A percentile compares a stretch with the other conserved stretches of the same genome.
phyloP scores from a whole-genome alignment of 805 yeast genomes.

The Lachancea fermentati region DNA sequence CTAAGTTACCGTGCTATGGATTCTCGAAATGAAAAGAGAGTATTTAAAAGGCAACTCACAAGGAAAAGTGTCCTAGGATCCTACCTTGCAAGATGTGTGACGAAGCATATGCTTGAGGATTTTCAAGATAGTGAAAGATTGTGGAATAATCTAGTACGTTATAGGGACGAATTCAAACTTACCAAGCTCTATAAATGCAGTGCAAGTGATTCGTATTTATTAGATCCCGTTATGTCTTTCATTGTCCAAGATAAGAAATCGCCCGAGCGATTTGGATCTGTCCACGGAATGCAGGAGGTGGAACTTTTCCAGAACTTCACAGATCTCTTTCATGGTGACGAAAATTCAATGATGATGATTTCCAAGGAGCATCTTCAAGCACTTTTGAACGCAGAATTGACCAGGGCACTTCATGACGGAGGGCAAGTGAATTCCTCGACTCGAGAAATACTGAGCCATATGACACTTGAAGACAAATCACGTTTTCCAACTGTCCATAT shows the following conservation, averaged over 20 bases:
- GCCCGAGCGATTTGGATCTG: neutral
- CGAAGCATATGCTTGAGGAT: constrained; percentile 6
- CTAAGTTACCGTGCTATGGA: constrained; percentile 1
- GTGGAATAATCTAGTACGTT: constrained; percentile 8
- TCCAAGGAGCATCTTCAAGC: constrained; percentile 21
- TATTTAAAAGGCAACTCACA: constrained; percentile 5
- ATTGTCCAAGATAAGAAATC: neutral
- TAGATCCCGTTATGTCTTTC: constrained; percentile 6
- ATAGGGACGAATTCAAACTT: constrained; percentile 1
- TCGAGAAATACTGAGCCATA: constrained; percentile 1
- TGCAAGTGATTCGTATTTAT: neutral
- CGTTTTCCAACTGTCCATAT: constrained; percentile 25
- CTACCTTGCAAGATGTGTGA: constrained; percentile 5
- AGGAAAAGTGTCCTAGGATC: constrained; percentile 4
- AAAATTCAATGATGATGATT: constrained; percentile 5
- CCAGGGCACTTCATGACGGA: neutral
- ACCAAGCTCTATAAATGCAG: neutral
- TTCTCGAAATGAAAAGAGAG: neutral
- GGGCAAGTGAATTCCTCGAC: constrained; percentile 1
- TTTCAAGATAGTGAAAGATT: constrained; percentile 10
- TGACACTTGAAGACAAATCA: constrained; percentile 20
- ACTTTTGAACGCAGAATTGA: constrained; percentile 19
- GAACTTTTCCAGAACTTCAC: constrained; percentile 3
- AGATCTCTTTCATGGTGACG: neutral
- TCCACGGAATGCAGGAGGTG: constrained; percentile 1